A percentile compares a stretch with the other conserved stretches of the same genome.
Conservation (phyloP, 179 eudicot genomes). For the Silene noctiflora region DNA sequence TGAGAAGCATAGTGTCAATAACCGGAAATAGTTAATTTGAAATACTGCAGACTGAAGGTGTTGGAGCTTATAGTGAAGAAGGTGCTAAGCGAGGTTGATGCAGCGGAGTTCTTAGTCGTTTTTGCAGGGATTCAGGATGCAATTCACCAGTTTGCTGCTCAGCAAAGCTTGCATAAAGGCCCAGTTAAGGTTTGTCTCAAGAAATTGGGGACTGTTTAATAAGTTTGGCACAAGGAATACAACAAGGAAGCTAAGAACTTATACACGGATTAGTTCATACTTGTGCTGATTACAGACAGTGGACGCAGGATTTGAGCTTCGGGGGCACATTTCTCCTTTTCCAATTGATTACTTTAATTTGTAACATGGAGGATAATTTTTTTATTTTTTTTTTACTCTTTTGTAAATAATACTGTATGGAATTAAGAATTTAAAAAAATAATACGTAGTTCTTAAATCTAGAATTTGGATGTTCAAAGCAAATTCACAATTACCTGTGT, state of each 20-base stretch:
- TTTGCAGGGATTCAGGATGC: constrained; percentile 76
- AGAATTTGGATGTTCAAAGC: too few species aligned
- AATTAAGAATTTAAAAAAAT: too few species aligned
- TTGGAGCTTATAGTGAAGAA: constrained; percentile 69
- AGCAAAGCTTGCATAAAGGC: constrained; percentile 48
- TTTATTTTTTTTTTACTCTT: too few species aligned
- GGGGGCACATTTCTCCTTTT: too few species aligned
- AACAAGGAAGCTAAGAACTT: not conserved
- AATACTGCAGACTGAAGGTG: constrained; percentile 53
- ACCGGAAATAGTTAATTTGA: constrained; percentile 3
- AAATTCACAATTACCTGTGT: too few species aligned
- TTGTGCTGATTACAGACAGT: not conserved
- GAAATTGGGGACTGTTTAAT: constrained; percentile 33
- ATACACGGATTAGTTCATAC: not conserved
- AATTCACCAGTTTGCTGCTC: constrained; percentile 53
- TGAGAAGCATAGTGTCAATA: not conserved
- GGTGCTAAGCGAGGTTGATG: constrained; percentile 66
- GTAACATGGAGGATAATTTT: too few species aligned
- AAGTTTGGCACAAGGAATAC: not conserved
- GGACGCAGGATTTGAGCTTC: too few species aligned
- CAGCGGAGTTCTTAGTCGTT: constrained; percentile 73
- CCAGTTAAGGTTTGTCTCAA: constrained; percentile 48
- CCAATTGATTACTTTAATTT: too few species aligned
- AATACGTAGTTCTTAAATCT: too few species aligned
- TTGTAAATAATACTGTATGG: too few species aligned